A percentile compares a stretch with the other conserved stretches of the same genome.
These are phyloP conservation scores for Rhododendron vialii DNA, from an alignment of 148 eudicot genomes.

Conservation along the genomic window DNA sequence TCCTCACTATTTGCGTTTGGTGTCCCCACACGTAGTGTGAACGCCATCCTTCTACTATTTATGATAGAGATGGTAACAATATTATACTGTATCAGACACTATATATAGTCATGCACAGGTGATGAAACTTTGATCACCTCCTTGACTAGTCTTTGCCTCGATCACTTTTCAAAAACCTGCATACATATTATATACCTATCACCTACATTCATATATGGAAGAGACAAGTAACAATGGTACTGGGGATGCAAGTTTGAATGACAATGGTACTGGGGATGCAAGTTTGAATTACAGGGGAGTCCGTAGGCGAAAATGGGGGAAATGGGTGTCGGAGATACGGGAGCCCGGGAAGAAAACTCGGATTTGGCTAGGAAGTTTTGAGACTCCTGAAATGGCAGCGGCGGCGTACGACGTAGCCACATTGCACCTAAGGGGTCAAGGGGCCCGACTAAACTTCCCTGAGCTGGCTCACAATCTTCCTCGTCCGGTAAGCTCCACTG, in stretches of 20 bases:
- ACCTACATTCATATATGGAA: background rate
- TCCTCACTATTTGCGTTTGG: too few species aligned
- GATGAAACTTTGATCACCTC: background rate
- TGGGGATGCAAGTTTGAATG: conserved; percentile 14
- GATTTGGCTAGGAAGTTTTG: conserved; percentile 64
- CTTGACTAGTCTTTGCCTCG: background rate
- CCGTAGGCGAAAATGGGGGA: conserved; percentile 61
- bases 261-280: background rate
- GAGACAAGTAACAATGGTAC: background rate
- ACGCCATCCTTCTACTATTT: background rate
- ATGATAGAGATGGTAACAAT: background rate
- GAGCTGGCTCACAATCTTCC: conserved; percentile 29
- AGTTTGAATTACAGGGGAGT: conserved; percentile 16
- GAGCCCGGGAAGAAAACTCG: conserved; percentile 58
- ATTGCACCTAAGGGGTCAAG: conserved; percentile 42
- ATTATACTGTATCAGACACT: background rate
- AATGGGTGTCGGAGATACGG: conserved; percentile 72
- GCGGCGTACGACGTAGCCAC: conserved; percentile 61
- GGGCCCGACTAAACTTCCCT: conserved; percentile 57
- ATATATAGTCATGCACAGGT: conserved; percentile 3
- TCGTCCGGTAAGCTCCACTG: conserved; percentile 37
- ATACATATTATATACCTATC: background rate
- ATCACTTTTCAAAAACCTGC: background rate
- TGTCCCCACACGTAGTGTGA: background rate
- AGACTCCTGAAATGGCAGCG: conserved; percentile 68